phyloP scores from a whole-genome alignment of 495 filamentous ascomycete species.

The Podospora comata region DNA sequence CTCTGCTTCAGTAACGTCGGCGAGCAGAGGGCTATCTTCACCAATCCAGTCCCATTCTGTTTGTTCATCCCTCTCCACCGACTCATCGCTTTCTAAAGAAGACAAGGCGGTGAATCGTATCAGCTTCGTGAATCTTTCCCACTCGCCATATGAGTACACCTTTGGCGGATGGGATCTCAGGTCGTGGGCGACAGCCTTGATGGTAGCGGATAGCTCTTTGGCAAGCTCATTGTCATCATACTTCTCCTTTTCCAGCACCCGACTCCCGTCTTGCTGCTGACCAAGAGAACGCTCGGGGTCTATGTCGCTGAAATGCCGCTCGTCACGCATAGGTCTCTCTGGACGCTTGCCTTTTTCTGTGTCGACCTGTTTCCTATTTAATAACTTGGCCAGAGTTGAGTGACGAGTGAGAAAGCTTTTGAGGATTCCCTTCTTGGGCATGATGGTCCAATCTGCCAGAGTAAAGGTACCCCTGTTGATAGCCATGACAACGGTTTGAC shows the following conservation, averaged over 20 bases:
- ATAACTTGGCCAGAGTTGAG: conserved; percentile 17
- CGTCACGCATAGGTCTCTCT: background rate
- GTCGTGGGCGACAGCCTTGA: conserved; percentile 61
- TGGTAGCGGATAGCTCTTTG: conserved; percentile 54
- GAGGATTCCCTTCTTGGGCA: conserved; percentile 49
- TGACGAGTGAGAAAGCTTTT: conserved; percentile 34
- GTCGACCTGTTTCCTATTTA: conserved; percentile 26
- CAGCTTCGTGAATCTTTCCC: conserved; percentile 60
- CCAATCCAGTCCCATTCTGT: conserved; percentile 70
- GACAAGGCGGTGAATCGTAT: conserved; percentile 32
- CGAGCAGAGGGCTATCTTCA: conserved; percentile 62
- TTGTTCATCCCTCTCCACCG: conserved; percentile 29
- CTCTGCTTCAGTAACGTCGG: conserved; percentile 48
- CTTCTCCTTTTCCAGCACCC: conserved; percentile 28
- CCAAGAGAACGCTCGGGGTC: background rate
- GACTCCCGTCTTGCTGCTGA: background rate
- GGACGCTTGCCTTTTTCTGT: conserved; percentile 1
- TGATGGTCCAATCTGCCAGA: conserved; percentile 63
- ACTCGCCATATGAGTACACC: conserved; percentile 68
- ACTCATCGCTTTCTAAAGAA: conserved; percentile 17
- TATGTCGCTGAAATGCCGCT: background rate
- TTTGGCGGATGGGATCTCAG: conserved; percentile 47
- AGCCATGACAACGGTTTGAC: conserved; percentile 60
- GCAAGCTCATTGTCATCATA: conserved; percentile 53
- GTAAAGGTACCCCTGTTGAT: conserved; percentile 62